Conservation (phyloP, 306 rosid species). For the Cucurbita pepo region DNA sequence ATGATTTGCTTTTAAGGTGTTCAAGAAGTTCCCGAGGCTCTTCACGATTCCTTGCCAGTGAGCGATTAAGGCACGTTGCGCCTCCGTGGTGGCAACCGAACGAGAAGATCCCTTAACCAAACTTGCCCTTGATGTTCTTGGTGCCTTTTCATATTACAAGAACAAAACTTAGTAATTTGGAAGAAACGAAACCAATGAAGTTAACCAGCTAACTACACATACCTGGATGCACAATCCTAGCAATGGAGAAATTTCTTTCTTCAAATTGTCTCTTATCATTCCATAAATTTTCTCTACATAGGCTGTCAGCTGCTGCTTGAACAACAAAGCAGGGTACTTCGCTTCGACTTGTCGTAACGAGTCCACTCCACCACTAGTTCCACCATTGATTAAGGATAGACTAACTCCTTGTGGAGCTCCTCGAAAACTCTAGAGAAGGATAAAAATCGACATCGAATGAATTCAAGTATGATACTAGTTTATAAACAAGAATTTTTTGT, state of each 20-base stretch:
- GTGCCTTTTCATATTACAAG: constrained; percentile 39
- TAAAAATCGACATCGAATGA: constrained; percentile 8
- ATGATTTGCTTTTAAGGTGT: constrained; percentile 81
- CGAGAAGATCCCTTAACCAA: constrained; percentile 73
- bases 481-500: neutral
- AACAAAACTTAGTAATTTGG: neutral
- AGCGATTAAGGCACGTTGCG: constrained; percentile 90
- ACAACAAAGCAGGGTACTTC: constrained; percentile 88
- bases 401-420: constrained; percentile 90
- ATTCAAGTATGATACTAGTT: neutral
- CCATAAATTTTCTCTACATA: constrained; percentile 98
- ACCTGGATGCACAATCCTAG: constrained; percentile 98
- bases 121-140: constrained; percentile 86
- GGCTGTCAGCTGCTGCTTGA: constrained; percentile 99
- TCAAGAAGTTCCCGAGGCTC: constrained; percentile 60
- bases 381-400: constrained; percentile 71
- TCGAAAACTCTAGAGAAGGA: constrained; percentile 61
- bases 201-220: constrained; percentile 10
- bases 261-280: constrained; percentile 90
- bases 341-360: constrained; percentile 95
- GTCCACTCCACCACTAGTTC: constrained; percentile 70
- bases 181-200: neutral
- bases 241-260: constrained; percentile 96
- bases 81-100: constrained; percentile 79
- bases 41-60: constrained; percentile 99